These are phyloP conservation scores for Cruciata laevipes DNA, from an alignment of 257 asterid species.

Conservation along the genomic window DNA sequence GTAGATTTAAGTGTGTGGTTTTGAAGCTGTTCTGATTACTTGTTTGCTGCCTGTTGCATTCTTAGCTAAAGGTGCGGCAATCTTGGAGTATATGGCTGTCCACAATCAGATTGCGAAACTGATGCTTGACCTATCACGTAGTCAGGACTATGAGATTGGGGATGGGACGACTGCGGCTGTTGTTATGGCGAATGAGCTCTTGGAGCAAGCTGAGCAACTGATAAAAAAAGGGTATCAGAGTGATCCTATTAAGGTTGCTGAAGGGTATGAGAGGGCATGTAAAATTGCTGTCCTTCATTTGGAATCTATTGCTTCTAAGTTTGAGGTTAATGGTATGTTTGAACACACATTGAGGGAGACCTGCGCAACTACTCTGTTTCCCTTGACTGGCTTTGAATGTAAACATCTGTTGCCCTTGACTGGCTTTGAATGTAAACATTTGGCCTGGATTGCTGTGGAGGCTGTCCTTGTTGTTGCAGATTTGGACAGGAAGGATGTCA, in stretches of 20 bases:
- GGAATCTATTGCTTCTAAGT: constrained; percentile 65
- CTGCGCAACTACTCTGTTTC: constrained; percentile 90
- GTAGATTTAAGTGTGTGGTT: background rate
- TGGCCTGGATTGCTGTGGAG: constrained; percentile 95
- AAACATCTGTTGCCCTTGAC: no score
- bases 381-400: no score
- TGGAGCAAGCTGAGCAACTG: constrained; percentile 87
- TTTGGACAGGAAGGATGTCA: constrained; percentile 92
- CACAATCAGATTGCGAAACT: constrained; percentile 94
- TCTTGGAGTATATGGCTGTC: constrained; percentile 95
- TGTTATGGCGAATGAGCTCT: constrained; percentile 93
- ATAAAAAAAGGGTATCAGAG: constrained; percentile 91
- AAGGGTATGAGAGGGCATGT: constrained; percentile 94
- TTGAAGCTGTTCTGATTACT: constrained; percentile 8
- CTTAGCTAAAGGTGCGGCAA: constrained; percentile 94
- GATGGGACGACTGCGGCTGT: constrained; percentile 98
- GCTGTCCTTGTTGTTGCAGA: constrained; percentile 98
- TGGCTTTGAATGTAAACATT: no score
- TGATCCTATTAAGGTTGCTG: constrained; percentile 90
- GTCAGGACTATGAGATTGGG: constrained; percentile 97
- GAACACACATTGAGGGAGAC: constrained; percentile 81
- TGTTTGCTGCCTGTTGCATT: constrained; percentile 9
- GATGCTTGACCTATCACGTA: constrained; percentile 89
- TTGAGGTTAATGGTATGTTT: constrained; percentile 41
- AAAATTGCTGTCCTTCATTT: constrained; percentile 81